Conservation (phyloP, 768 basidiomycete genomes). For the Collybia nuda region DNA sequence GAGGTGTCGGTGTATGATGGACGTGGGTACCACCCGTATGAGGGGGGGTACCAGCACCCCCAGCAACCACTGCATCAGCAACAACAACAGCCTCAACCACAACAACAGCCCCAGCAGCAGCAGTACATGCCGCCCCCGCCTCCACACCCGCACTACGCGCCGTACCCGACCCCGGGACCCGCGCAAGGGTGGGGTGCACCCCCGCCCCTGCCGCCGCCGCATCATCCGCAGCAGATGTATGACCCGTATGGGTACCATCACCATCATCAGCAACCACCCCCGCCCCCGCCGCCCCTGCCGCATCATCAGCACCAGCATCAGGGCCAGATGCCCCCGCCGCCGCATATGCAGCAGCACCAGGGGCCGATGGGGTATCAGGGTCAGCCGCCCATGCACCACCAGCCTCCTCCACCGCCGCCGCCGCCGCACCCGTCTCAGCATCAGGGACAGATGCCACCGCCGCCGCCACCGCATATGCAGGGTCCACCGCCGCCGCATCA, state of each 20-base stretch:
- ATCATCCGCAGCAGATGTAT: constrained; percentile 3
- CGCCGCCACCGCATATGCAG: constrained; percentile 18
- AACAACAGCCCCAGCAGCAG: constrained; percentile 18
- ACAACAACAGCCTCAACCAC: constrained; percentile 15
- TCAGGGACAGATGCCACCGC: constrained; percentile 20
- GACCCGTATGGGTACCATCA: constrained; percentile 8
- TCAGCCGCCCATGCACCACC: constrained; percentile 10
- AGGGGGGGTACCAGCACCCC: constrained; percentile 13
- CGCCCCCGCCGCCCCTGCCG: neutral
- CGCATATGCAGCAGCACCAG: constrained; percentile 25
- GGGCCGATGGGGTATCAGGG: constrained; percentile 6
- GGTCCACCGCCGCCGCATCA: constrained; percentile 17
- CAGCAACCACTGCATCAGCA: constrained; percentile 24
- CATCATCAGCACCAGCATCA: constrained; percentile 13
- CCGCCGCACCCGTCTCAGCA: constrained; percentile 21
- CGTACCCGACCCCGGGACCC: constrained; percentile 7
- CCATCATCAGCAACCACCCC: constrained; percentile 2
- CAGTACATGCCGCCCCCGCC: constrained; percentile 13
- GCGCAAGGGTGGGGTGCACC: constrained; percentile 10
- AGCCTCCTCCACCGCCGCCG: constrained; percentile 14
- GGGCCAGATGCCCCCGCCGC: constrained; percentile 16
- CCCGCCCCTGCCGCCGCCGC: constrained; percentile 12
- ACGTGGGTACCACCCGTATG: constrained; percentile 6
- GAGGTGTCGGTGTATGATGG: constrained; percentile 5
- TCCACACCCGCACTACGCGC: constrained; percentile 5